Evolutionary conservation across 2,329 filamentous ascomycete species (phyloP).

Genomic region (Epichloe uncinata): DNA sequence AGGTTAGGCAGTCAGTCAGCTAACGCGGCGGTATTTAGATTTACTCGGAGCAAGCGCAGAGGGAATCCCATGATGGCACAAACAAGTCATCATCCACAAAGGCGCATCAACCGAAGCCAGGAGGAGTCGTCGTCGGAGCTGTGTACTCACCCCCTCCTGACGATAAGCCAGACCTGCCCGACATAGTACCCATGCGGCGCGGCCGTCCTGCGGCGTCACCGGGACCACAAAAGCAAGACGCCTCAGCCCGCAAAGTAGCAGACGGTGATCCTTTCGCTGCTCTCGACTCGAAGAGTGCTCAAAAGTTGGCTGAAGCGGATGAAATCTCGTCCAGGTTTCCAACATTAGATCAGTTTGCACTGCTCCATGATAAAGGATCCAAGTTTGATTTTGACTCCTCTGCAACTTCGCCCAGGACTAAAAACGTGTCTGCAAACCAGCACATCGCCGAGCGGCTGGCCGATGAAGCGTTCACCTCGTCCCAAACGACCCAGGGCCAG

Average conservation of each 20-base stretch:
- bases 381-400: conserved; percentile 71
- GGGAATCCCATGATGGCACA: conserved; percentile 43
- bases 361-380: conserved; percentile 70
- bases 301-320: conserved; percentile 42
- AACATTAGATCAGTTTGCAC: conserved; percentile 81
- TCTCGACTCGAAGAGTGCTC: conserved; percentile 50
- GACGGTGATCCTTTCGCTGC: conserved; percentile 80
- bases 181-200: conserved; percentile 87
- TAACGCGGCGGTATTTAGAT: conserved; percentile 37
- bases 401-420: conserved; percentile 33
- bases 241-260: conserved; percentile 51
- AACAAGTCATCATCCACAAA: conserved; percentile 26
- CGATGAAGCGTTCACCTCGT: conserved; percentile 65
- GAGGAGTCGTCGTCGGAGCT: conserved; percentile 54
- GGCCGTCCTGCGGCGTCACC: conserved; percentile 46
- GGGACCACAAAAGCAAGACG: conserved; percentile 33
- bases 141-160: conserved; percentile 66
- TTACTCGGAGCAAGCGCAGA: conserved; percentile 50
- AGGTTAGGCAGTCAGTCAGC: not conserved
- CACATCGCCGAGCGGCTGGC: conserved; percentile 64
- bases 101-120: conserved; percentile 39
- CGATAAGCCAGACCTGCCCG: conserved; percentile 62
- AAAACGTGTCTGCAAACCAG: conserved; percentile 40
- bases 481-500: conserved; percentile 11
- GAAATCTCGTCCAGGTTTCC: conserved; percentile 80